Conservation (phyloP, 306 rosid species). For the Pterocarpus macrocarpus region DNA sequence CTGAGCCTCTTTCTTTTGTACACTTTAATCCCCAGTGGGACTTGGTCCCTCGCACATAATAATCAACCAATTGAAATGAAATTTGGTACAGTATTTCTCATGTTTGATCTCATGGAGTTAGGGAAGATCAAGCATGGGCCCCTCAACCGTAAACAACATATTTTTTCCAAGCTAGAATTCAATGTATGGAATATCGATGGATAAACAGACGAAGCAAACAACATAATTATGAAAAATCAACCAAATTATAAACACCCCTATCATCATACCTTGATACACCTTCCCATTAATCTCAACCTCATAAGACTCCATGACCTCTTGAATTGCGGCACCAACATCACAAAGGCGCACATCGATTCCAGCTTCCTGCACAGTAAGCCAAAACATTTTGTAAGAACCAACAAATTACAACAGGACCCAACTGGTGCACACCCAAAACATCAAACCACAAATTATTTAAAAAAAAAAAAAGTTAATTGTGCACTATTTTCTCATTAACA, state of each 20-base stretch:
- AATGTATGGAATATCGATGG: conserved; percentile 10
- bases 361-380: conserved; percentile 71
- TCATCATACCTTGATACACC: conserved; percentile 78
- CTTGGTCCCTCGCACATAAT: too few species aligned
- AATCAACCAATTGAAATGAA: too few species aligned
- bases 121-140: conserved; percentile 5
- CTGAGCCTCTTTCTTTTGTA: too few species aligned
- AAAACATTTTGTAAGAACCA: conserved; percentile 34
- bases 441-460: background rate
- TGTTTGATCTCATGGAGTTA: background rate
- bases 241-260: background rate
- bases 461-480: background rate
- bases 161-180: conserved; percentile 11
- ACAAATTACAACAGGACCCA: conserved; percentile 36
- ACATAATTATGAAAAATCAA: background rate
- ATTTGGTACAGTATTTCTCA: background rate
- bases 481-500: conserved; percentile 12
- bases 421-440: conserved; percentile 32
- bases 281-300: conserved; percentile 98
- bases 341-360: conserved; percentile 97
- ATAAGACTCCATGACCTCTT: conserved; percentile 97
- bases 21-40: too few species aligned
- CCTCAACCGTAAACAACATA: background rate
- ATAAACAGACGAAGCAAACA: conserved; percentile 6
- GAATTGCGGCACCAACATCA: conserved; percentile 98